A percentile compares a stretch with the other conserved stretches of the same genome.
These are phyloP conservation scores for Kluyveromyces starmeri DNA, from an alignment of 805 yeast species.

Conservation along the genomic window DNA sequence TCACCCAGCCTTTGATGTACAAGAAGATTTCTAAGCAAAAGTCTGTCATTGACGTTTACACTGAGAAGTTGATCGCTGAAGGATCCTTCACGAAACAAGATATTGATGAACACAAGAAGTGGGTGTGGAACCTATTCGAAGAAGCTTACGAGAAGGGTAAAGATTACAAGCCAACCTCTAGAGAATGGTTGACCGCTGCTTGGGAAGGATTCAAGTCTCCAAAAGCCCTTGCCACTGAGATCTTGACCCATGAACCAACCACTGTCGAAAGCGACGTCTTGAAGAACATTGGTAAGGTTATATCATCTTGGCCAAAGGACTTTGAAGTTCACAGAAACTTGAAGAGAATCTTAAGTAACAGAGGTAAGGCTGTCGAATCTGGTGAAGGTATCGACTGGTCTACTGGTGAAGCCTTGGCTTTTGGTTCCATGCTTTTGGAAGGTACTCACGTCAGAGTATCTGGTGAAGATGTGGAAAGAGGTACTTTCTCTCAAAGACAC, in stretches of 20 bases:
- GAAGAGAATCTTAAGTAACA: slow-evolving; percentile 83
- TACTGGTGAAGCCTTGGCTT: slow-evolving; percentile 98
- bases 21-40: slow-evolving; percentile 80
- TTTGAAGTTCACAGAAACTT: slow-evolving; percentile 91
- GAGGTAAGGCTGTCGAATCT: slow-evolving; percentile 76
- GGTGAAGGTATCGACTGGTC: slow-evolving; percentile 99
- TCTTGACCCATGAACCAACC: slow-evolving; percentile 94
- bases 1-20: slow-evolving; percentile 98
- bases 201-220: slow-evolving; percentile 99
- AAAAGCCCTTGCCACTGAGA: slow-evolving; percentile 89
- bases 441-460: slow-evolving; percentile 96
- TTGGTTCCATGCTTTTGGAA: slow-evolving; percentile 83
- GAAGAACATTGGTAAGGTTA: slow-evolving; percentile 67
- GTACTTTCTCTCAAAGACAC: slow-evolving; percentile 99
- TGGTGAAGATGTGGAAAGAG: slow-evolving; percentile 99
- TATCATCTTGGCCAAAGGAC: slow-evolving; percentile 77
- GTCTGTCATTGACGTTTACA: slow-evolving; percentile 80
- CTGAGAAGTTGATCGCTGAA: slow-evolving; percentile 69
- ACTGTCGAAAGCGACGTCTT: slow-evolving; percentile 65
- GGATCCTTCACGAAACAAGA: slow-evolving; percentile 86
- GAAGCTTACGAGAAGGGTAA: slow-evolving; percentile 82
- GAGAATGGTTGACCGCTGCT: slow-evolving; percentile 97
- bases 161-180: slow-evolving; percentile 80
- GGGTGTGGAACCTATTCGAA: slow-evolving; percentile 95
- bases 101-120: slow-evolving; percentile 89